A percentile compares a stretch with the other conserved stretches of the same genome.
phyloP scores from a whole-genome alignment of 176 grass and related monocot genomes.

The Areca catechu region DNA sequence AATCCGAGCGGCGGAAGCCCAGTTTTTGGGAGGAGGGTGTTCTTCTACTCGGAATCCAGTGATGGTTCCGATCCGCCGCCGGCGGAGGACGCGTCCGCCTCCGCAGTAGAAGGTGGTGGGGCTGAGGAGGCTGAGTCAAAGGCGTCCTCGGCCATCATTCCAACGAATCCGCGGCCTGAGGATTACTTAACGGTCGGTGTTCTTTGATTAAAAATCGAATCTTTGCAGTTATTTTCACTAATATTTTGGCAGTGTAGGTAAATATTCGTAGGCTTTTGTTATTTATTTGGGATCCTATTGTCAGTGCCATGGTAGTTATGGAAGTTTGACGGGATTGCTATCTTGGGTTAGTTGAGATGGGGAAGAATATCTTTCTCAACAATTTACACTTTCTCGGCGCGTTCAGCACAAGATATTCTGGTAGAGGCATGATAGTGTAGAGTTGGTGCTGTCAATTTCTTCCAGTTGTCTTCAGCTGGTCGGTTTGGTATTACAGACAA shows the following conservation, averaged over 20 bases:
- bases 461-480: no score
- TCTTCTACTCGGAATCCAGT: slow-evolving; percentile 54
- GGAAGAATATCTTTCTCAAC: no score
- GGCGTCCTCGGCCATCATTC: slow-evolving; percentile 53
- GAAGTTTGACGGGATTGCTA: no score
- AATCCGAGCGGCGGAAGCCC: slow-evolving; percentile 11
- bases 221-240: not conserved
- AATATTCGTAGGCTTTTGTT: no score
- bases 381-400: no score
- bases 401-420: no score
- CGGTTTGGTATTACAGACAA: no score
- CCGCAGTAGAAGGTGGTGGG: slow-evolving; percentile 24
- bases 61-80: slow-evolving; percentile 9
- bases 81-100: slow-evolving; percentile 12
- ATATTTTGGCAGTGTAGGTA: not conserved
- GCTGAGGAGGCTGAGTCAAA: slow-evolving; percentile 47
- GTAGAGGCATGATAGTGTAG: no score
- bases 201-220: not conserved
- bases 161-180: slow-evolving; percentile 45
- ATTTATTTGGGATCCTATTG: no score
- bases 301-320: no score
- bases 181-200: slow-evolving; percentile 50
- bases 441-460: no score
- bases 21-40: slow-evolving; percentile 28
- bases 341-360: no score